These are phyloP conservation scores for Pseudozyma hubeiensis DNA, from an alignment of 1,284 basidiomycete species.

Conservation along the genomic window DNA sequence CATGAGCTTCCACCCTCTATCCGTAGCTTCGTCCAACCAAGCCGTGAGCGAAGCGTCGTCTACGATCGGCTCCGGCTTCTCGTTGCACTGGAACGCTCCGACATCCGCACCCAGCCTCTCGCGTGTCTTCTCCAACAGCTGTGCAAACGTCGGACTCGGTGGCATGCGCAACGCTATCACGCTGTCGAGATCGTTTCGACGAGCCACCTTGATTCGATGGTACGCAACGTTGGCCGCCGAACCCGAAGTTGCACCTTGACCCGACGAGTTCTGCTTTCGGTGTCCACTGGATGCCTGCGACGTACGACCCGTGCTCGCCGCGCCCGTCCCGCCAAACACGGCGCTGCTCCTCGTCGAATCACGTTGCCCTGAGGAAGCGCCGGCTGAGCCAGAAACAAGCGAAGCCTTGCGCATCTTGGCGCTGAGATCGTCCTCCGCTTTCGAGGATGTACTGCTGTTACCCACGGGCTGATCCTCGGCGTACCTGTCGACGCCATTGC, in stretches of 20 bases:
- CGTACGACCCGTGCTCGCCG: slow-evolving; percentile 26
- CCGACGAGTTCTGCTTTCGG: slow-evolving; percentile 41
- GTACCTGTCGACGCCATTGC: slow-evolving; percentile 42
- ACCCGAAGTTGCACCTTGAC: slow-evolving; percentile 33
- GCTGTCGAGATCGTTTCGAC: slow-evolving; percentile 84
- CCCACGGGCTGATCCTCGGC: slow-evolving; percentile 49
- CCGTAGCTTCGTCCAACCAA: slow-evolving; percentile 76
- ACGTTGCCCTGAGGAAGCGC: slow-evolving; percentile 24
- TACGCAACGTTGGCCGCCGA: slow-evolving; percentile 49
- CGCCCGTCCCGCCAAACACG: slow-evolving; percentile 17
- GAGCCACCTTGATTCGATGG: slow-evolving; percentile 96
- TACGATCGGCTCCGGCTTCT: slow-evolving; percentile 75
- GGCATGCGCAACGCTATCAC: slow-evolving; percentile 97
- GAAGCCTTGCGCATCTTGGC: slow-evolving; percentile 40
- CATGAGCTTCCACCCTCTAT: slow-evolving; percentile 85
- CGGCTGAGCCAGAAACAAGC: slow-evolving; percentile 17
- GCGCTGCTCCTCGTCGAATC: slow-evolving; percentile 37
- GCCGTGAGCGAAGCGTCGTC: slow-evolving; percentile 79
- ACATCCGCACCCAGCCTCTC: slow-evolving; percentile 84
- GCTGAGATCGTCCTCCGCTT: slow-evolving; percentile 33
- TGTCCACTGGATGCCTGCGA: slow-evolving; percentile 48
- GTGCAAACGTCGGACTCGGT: slow-evolving; percentile 84
- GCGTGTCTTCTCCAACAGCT: slow-evolving; percentile 90
- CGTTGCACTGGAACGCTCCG: slow-evolving; percentile 69
- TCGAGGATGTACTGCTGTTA: slow-evolving; percentile 28